phyloP scores from a whole-genome alignment of 2,329 filamentous ascomycete genomes.

The Neonectria sp. region DNA sequence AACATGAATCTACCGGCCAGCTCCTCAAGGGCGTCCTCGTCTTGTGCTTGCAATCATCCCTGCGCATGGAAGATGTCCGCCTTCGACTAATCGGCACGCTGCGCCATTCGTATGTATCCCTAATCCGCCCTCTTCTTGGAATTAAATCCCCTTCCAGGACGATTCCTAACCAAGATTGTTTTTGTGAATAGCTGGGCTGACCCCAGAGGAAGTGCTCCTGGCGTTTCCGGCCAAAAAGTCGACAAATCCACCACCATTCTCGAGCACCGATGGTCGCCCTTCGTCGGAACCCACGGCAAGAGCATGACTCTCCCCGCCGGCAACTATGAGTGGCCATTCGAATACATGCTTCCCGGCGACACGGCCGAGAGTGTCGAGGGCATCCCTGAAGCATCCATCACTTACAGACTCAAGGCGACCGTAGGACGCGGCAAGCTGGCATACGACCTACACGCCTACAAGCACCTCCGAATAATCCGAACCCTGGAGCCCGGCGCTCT shows the following conservation, averaged over 20 bases:
- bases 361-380: constrained; percentile 93
- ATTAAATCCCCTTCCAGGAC: constrained; percentile 17
- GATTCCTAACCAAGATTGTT: constrained; percentile 32
- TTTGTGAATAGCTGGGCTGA: constrained; percentile 63
- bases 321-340: constrained; percentile 89
- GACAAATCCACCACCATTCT: constrained; percentile 74
- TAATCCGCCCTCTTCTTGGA: constrained; percentile 1
- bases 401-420: constrained; percentile 92
- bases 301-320: constrained; percentile 76
- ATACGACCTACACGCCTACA: constrained; percentile 87
- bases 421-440: constrained; percentile 89
- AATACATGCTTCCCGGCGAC: constrained; percentile 79
- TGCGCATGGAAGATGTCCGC: constrained; percentile 82
- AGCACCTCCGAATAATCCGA: constrained; percentile 83
- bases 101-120: constrained; percentile 71
- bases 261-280: constrained; percentile 78
- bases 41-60: constrained; percentile 77
- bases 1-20: constrained; percentile 83
- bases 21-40: constrained; percentile 81
- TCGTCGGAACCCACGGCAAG: constrained; percentile 70
- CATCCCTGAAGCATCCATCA: constrained; percentile 86
- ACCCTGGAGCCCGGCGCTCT: constrained; percentile 83
- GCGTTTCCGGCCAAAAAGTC: constrained; percentile 71
- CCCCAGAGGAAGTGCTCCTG: constrained; percentile 68
- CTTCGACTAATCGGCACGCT: constrained; percentile 80